phyloP scores from a whole-genome alignment of 2,329 filamentous ascomycete species.

The Fulvia fulva region DNA sequence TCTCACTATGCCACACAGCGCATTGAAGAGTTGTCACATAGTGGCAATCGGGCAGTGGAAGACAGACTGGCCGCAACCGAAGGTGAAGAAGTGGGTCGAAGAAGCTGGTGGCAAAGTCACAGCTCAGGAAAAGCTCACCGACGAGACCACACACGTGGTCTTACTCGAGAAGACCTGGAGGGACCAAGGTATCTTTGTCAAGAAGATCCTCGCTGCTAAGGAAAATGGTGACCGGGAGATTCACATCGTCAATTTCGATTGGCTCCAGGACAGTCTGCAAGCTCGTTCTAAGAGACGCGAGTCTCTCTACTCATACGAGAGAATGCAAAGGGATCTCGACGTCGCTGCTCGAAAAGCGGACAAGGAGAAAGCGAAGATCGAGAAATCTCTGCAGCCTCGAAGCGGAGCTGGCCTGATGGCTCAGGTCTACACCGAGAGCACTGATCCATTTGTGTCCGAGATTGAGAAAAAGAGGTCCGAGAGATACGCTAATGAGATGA shows the following conservation, averaged over 20 bases:
- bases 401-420: slow-evolving; percentile 18
- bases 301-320: slow-evolving; percentile 35
- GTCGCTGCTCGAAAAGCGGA: slow-evolving; percentile 3
- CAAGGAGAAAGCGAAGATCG: slow-evolving; percentile 27
- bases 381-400: slow-evolving; percentile 22
- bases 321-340: slow-evolving; percentile 1
- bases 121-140: slow-evolving; percentile 49
- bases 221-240: slow-evolving; percentile 15
- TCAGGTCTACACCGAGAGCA: slow-evolving; percentile 37
- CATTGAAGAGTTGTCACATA: slow-evolving; percentile 17
- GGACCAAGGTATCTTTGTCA: slow-evolving; percentile 6
- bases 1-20: slow-evolving; percentile 18
- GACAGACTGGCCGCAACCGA: slow-evolving; percentile 16
- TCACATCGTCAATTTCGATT: slow-evolving; percentile 41
- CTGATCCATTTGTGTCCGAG: slow-evolving; percentile 17
- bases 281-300: slow-evolving; percentile 32
- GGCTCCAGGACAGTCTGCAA: slow-evolving; percentile 49
- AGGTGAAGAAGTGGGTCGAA: slow-evolving; percentile 61
- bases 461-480: slow-evolving; percentile 35
- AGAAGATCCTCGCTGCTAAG: slow-evolving; percentile 12
- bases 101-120: slow-evolving; percentile 58
- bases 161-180: slow-evolving; percentile 58
- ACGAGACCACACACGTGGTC: slow-evolving; percentile 67
- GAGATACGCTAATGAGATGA: slow-evolving; percentile 21
- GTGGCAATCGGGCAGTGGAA: slow-evolving; percentile 13